Base-by-base conservation (phyloP, 73 alveolate species). In the Paramecium primaurelia region DNA sequence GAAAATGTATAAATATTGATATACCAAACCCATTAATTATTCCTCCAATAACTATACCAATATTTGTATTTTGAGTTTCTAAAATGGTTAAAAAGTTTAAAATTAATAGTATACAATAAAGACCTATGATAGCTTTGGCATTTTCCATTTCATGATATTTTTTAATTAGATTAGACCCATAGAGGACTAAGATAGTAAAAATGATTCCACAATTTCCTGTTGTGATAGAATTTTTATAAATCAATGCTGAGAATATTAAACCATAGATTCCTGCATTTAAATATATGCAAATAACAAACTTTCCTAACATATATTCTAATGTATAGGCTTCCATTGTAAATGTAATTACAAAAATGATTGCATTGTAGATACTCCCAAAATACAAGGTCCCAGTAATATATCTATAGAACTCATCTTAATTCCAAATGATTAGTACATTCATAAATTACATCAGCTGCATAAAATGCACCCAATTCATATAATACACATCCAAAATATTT, bases 401-500 rank as follows among this genome's bases (percentile, higher is more conserved):
- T 28, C 84, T 64, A 64, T 64, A 64, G 28, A 8, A 64, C 12
- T 64, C 84, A 64, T 64, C 84, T 34, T 64, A 64, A 64, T 64
- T 64, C 47, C 42, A 14, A 32, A 64, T 64, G 51, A 64, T 32
- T 28, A 14, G 42, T 64, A 64, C 84, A 64, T 64, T 64, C 47
- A 34, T 64, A 3, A 18, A 54, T 54, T 4, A 54, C 69, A 54
- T 54, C 69, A 1, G 69, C 69, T 64, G 84, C 84, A 32, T 34
- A 32, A 64, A 64, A 64, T 64, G 84, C 47, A 14, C 84, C 84
- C 22, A 22, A 64, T 64, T 64, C 84, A 64, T 64, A 64, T 34
- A 64, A 64, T 12, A 64, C 84, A 64, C 84, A 64, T 64, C 84
- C 84, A 64, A 64, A 64, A 64, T 64, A 64, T 64, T 64, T 64